Evolutionary conservation across 2,329 filamentous ascomycete genomes (phyloP).

Genomic region (Rhinocladiella mackenziei): DNA sequence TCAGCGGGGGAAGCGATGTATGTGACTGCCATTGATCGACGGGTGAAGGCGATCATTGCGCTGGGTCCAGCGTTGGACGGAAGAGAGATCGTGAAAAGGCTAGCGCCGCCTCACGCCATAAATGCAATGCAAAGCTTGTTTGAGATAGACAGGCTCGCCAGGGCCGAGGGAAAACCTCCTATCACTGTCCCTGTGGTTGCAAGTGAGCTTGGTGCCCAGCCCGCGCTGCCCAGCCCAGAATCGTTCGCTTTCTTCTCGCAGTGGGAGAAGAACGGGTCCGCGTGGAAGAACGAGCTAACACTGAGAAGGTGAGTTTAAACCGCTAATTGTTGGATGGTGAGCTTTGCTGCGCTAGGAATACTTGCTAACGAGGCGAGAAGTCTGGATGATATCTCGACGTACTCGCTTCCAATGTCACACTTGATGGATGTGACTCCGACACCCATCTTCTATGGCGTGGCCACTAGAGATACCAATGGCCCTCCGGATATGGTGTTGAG

Average conservation of each 20-base stretch:
- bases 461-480: conserved; percentile 33
- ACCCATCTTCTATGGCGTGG: conserved; percentile 37
- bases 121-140: conserved; percentile 29
- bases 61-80: conserved; percentile 36
- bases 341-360: too few relatives aligned
- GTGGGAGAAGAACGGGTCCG: conserved; percentile 33
- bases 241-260: conserved; percentile 34
- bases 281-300: conserved; percentile 41
- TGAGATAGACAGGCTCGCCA: conserved; percentile 29
- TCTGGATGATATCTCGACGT: conserved; percentile 18
- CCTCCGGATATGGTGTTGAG: conserved; percentile 34
- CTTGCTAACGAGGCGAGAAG: too few relatives aligned
- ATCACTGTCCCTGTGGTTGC: conserved; percentile 33
- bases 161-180: conserved; percentile 33
- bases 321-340: neutral
- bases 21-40: conserved; percentile 39
- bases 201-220: conserved; percentile 30
- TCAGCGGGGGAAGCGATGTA: conserved; percentile 38
- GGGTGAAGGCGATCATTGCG: conserved; percentile 40
- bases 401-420: conserved; percentile 24
- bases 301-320: conserved; percentile 29
- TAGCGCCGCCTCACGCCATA: conserved; percentile 33
- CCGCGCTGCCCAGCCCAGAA: conserved; percentile 35
- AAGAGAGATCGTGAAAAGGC: conserved; percentile 33
- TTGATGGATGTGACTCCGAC: conserved; percentile 37